phyloP scores from a whole-genome alignment of 140 eudicot genomes.

The Oenanthe javanica region DNA sequence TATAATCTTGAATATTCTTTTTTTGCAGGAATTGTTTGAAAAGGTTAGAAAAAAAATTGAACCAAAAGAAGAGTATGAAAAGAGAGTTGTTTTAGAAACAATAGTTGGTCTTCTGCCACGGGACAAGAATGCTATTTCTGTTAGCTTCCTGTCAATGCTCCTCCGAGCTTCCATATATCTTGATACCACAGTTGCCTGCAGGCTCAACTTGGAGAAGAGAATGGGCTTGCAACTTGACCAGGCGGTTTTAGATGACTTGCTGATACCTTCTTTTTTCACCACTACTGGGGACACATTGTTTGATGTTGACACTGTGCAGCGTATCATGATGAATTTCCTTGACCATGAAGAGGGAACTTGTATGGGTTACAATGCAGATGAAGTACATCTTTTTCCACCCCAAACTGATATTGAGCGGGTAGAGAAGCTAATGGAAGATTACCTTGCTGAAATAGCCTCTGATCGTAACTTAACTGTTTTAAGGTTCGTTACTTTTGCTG shows the following conservation, averaged over 20 bases:
- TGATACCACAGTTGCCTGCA: conserved; percentile 84
- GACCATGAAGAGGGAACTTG: conserved; percentile 36
- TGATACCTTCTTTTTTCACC: conserved; percentile 59
- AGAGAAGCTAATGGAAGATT: conserved; percentile 77
- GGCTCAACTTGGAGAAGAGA: conserved; percentile 84
- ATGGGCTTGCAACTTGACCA: conserved; percentile 76
- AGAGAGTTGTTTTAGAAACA: conserved; percentile 74
- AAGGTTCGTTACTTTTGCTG: conserved; percentile 49
- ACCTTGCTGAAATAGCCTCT: conserved; percentile 82
- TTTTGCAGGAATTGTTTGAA: conserved; percentile 62
- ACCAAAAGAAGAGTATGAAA: conserved; percentile 70
- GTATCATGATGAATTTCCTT: conserved; percentile 51
- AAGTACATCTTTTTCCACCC: conserved; percentile 28
- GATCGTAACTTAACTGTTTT: conserved; percentile 63
- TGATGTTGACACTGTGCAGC: conserved; percentile 72
- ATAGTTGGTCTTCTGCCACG: conserved; percentile 86
- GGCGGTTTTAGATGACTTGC: conserved; percentile 74
- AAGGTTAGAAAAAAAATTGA: conserved; percentile 58
- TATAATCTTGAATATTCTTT: not conserved
- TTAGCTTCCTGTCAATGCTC: conserved; percentile 88
- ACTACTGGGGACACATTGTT: conserved; percentile 65
- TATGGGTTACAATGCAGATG: conserved; percentile 25
- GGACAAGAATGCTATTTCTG: conserved; percentile 68
- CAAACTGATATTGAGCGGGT: conserved; percentile 56
- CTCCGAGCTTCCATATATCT: conserved; percentile 73